These are phyloP conservation scores for Sporobolomyces pararoseus DNA, from an alignment of 768 basidiomycete genomes.

Conservation along the genomic window DNA sequence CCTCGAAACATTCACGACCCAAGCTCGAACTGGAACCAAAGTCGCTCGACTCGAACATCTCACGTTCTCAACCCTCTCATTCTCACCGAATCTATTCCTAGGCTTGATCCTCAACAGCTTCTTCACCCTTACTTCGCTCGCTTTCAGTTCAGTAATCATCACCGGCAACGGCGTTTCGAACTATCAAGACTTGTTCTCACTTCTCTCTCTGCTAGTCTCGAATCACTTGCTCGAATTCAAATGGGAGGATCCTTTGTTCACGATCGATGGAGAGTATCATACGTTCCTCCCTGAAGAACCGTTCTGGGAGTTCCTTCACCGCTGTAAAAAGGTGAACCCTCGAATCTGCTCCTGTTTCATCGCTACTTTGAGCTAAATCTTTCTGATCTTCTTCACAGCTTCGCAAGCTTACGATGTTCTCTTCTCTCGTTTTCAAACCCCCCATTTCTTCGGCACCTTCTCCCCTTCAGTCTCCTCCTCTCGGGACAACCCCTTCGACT, in stretches of 20 bases:
- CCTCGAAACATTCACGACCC: background rate
- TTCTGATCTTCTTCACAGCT: slow-evolving; percentile 2
- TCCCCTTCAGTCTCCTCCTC: background rate
- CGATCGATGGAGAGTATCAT: background rate
- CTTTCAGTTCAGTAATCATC: background rate
- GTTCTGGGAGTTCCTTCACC: background rate
- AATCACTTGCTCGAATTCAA: background rate
- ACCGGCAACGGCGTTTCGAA: background rate
- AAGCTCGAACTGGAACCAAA: background rate
- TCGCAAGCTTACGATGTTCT: background rate
- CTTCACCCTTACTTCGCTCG: background rate
- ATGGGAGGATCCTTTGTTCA: background rate
- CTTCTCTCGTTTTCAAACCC: slow-evolving; percentile 2
- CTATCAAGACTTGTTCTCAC: background rate
- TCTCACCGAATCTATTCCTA: slow-evolving; percentile 6
- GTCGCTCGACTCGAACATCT: background rate
- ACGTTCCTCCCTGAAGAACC: background rate
- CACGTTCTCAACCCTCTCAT: background rate
- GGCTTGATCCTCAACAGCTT: background rate
- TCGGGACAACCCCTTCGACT: background rate
- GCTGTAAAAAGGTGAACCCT: slow-evolving; percentile 7
- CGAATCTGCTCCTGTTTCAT: background rate
- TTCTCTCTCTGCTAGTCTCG: background rate
- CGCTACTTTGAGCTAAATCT: background rate
- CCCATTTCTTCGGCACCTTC: background rate